Evolutionary conservation across 768 basidiomycete species (phyloP), one percentile per base, ranked within the genome.

Genomic region (Cystobasidium onofrii): DNA sequence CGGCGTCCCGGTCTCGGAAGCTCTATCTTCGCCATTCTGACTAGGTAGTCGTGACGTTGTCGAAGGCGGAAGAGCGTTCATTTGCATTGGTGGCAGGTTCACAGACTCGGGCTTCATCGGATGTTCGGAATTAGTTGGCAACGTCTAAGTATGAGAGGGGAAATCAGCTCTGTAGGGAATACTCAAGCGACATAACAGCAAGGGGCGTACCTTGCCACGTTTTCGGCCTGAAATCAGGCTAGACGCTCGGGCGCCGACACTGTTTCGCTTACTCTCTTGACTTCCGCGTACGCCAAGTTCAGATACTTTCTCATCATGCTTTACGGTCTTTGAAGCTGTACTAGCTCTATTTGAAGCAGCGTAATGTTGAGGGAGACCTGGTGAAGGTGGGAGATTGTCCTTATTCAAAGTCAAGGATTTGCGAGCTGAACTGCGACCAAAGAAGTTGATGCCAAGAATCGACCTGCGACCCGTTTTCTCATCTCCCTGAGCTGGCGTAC

Each of bases 51-150:
- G 77, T 74, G 18, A 46, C 23, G 90, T 88, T 43, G 92, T 94
- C 50, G 86, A 84, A 46, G 88, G 86, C 46, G 91, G 89, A 74
- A 94, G 83, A 18, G 90, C 91, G 39, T 89, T 84, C 79, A 95
- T 90, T 79, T 94, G 92, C 87, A 95, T 89, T 25, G 93, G 93
- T 17, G 93, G 93, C 77, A 95, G 82, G 23, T 87, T 85, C 23
- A 76, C 73, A 0, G 77, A 64, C 62, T 78, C 70, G 78, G 87
- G 86, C 39, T 85, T 83, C 80, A 90, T 91, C 80, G 88, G 88
- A 63, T 89, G 86, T 76, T 93, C 91, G 29, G 86, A 85, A 18
- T 89, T 90, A 20, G 92, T 93, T 43, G 50, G 75, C 60, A 91
- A 80, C 15, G 91, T 94, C 92, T 93, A 80, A 44, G 44, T 63